Evolutionary conservation across 2,329 filamentous ascomycete species (phyloP).

Genomic region (Phialocephala subalpina): DNA sequence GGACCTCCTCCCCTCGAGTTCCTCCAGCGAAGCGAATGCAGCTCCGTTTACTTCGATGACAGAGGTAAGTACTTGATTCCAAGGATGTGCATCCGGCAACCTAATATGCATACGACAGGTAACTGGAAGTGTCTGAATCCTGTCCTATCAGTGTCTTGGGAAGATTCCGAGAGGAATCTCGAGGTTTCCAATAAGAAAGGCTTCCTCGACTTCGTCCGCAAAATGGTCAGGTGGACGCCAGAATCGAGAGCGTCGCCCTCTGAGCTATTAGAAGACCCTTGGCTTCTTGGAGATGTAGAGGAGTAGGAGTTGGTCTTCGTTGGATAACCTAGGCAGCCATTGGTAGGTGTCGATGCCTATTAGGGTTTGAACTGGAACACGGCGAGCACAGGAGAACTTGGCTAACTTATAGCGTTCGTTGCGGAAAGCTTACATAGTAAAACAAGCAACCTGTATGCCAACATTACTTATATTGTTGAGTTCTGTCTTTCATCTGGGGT

Average conservation of each 20-base stretch:
- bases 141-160: conserved; percentile 32
- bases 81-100: conserved; percentile 26
- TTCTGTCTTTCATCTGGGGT: background rate
- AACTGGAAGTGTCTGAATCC: conserved; percentile 38
- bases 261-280: conserved; percentile 37
- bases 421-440: background rate
- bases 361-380: conserved; percentile 15
- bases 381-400: background rate
- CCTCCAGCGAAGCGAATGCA: conserved; percentile 36
- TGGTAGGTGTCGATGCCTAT: conserved; percentile 8
- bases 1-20: conserved; percentile 41
- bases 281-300: conserved; percentile 31
- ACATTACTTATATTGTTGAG: background rate
- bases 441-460: conserved; percentile 1
- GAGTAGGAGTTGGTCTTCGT: conserved; percentile 24
- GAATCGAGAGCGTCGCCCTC: conserved; percentile 35
- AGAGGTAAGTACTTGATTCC: conserved; percentile 33
- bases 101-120: conserved; percentile 34
- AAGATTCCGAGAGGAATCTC: conserved; percentile 36
- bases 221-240: conserved; percentile 37
- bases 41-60: conserved; percentile 40
- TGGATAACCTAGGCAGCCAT: conserved; percentile 7
- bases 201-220: conserved; percentile 36
- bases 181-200: conserved; percentile 31
- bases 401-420: background rate